Percentiles rank a stretch among this genome's conserved stretches.
Evolutionary conservation across 2,329 filamentous ascomycete genomes (phyloP).

Genomic region (Colletotrichum trifolii): DNA sequence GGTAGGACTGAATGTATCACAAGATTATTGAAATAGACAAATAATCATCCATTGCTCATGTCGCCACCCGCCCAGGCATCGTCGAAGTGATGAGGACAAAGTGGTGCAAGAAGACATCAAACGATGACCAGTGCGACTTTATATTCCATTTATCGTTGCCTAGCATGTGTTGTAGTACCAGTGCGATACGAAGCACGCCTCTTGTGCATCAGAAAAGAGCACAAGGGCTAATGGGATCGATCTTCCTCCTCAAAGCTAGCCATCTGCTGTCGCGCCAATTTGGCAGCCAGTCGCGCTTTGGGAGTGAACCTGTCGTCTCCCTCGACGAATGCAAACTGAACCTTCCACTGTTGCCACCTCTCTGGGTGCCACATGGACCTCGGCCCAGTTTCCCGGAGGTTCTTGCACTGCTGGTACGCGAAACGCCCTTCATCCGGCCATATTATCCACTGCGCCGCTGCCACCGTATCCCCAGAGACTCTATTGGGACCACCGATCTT

Average conservation of each 20-base stretch:
- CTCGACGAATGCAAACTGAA: background rate
- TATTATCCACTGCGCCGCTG: conserved; percentile 3
- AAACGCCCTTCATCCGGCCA: conserved; percentile 2
- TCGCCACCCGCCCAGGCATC: too few relatives aligned
- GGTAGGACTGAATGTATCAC: too few relatives aligned
- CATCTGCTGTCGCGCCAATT: background rate
- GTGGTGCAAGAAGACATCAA: too few relatives aligned
- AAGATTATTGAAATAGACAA: too few relatives aligned
- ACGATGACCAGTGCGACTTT: too few relatives aligned
- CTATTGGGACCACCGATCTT: conserved; percentile 2
- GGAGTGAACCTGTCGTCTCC: conserved; percentile 5
- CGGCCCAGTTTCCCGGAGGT: background rate
- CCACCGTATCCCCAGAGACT: conserved; percentile 1
- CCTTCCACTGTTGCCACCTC: background rate
- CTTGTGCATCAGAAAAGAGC: too few relatives aligned
- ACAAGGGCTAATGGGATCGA: too few relatives aligned
- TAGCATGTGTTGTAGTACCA: too few relatives aligned
- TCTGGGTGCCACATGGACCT: conserved; percentile 4
- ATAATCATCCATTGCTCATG: too few relatives aligned
- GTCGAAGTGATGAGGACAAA: too few relatives aligned
- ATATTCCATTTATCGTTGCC: too few relatives aligned
- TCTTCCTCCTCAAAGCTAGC: background rate
- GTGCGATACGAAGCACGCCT: too few relatives aligned
- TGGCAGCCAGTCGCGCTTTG: conserved; percentile 2
- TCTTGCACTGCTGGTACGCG: conserved; percentile 4